Percentiles rank a stretch among this genome's conserved stretches.
phyloP scores from a whole-genome alignment of 1,284 basidiomycete species.

The Papiliotrema nemorosa region DNA sequence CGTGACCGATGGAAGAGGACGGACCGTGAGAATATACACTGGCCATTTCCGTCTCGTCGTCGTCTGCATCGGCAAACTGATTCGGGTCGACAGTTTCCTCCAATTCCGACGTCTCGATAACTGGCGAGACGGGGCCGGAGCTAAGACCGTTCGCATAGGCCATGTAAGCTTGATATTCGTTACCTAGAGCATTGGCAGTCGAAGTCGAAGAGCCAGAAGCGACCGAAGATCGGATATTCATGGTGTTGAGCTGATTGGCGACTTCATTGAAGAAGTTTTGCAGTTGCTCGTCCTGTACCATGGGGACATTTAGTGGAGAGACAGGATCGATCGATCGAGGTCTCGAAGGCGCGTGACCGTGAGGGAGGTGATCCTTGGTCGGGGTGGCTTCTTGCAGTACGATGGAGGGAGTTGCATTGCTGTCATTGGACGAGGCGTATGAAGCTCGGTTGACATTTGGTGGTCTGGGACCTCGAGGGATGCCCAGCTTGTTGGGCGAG shows the following conservation, averaged over 20 bases:
- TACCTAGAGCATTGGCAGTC: slow-evolving; percentile 34
- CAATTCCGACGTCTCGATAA: slow-evolving; percentile 1
- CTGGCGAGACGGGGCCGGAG: slow-evolving; percentile 4
- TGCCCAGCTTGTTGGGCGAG: slow-evolving; percentile 16
- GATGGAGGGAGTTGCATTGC: slow-evolving; percentile 40
- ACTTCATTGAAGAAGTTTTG: slow-evolving; percentile 59
- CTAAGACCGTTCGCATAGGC: slow-evolving; percentile 26
- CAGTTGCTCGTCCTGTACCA: slow-evolving; percentile 53
- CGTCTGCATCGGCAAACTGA: slow-evolving; percentile 57
- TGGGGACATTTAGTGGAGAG: slow-evolving; percentile 45
- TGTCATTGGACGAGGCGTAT: slow-evolving; percentile 12
- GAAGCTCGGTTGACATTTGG: slow-evolving; percentile 23
- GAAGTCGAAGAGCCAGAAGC: slow-evolving; percentile 45
- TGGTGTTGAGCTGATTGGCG: slow-evolving; percentile 56
- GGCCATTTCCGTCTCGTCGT: slow-evolving; percentile 50
- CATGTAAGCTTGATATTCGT: slow-evolving; percentile 40
- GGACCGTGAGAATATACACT: slow-evolving; percentile 23
- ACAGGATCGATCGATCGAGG: slow-evolving; percentile 21
- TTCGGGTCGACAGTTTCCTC: slow-evolving; percentile 33
- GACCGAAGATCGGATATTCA: slow-evolving; percentile 51
- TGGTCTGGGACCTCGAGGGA: slow-evolving; percentile 35
- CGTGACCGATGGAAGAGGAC: slow-evolving; percentile 7
- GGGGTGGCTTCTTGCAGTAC: slow-evolving; percentile 52
- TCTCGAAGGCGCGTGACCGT: slow-evolving; percentile 22
- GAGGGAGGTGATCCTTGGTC: slow-evolving; percentile 34